These are phyloP conservation scores for Aegilops longissima DNA, from an alignment of 176 grass and related monocot species.

Conservation along the genomic window DNA sequence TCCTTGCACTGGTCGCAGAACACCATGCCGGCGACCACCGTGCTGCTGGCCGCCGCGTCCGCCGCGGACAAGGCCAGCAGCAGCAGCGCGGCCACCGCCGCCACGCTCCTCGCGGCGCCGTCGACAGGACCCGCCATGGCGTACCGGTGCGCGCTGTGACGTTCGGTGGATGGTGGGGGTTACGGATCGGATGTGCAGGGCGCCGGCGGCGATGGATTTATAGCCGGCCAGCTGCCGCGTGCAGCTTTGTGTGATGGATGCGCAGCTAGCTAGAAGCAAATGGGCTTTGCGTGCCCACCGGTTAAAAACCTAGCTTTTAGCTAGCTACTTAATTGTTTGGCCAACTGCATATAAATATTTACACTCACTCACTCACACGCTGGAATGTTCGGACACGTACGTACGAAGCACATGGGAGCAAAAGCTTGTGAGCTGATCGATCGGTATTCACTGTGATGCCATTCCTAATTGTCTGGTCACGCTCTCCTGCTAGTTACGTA, in stretches of 20 bases:
- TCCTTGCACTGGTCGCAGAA: constrained; percentile 97
- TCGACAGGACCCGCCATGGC: background rate
- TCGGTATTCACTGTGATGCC: too few relatives aligned
- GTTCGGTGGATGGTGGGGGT: background rate
- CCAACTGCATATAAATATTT: background rate
- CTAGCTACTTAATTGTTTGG: background rate
- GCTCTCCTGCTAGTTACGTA: too few relatives aligned
- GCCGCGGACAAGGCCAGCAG: background rate
- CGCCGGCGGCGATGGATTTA: background rate
- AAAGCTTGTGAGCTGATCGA: background rate
- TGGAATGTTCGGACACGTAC: background rate
- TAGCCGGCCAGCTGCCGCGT: background rate
- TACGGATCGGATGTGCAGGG: background rate
- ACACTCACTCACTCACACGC: background rate
- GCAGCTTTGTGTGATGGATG: background rate
- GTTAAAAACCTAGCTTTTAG: background rate
- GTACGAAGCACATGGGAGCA: background rate
- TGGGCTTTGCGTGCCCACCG: constrained; percentile 8
- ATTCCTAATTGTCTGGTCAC: too few relatives aligned
- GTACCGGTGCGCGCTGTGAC: too few relatives aligned
- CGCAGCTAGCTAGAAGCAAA: background rate
- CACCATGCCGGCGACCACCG: constrained; percentile 83
- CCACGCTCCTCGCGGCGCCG: background rate
- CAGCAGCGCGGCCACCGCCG: background rate
- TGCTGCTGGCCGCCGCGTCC: constrained; percentile 19